Base-by-base conservation (phyloP, 352 stramenopile species). In the Phytophthora sojae region DNA sequence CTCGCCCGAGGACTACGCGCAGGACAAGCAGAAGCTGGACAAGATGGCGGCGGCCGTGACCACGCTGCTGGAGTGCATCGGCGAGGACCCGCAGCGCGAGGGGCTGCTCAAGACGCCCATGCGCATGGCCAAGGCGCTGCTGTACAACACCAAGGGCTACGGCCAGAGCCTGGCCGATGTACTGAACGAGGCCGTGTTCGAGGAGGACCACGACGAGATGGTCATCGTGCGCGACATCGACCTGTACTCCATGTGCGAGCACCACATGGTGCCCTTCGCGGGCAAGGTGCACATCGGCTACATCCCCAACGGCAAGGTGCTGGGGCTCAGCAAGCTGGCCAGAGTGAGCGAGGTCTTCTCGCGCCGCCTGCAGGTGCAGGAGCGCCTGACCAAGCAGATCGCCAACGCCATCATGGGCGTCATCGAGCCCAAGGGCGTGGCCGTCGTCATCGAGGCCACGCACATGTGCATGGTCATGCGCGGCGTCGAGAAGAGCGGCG, bases 401-500 rank as follows among this genome's bases (percentile, higher is more conserved):
- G 98, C 96, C 1, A 96, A 98, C 81, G 97, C 97, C 11, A 96
- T 99, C 59, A 98, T 98, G 85, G 91, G 98, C 62, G 95, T 96
- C 26, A 94, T 99, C 55, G 79, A 99, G 67, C 97, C 98, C 49
- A 88, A 99, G 58, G 98, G 98, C 35, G 98, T 99, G 17, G 98
- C 90, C 4, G 98, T 99, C n/a, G 96, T 99, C 61, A 95, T 99
- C 57, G 98, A 99, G 79, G 95, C 96, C 39, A 97, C 89, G 37
- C 98, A 99, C 86, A 99, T 99, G 93, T 99, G 98, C 83, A 99
- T 99, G 98, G 91, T 98, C 39, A 99, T 99, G 97, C 91, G 98
- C 32, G 98, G 98, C 50, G 98, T 99, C 4, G 94, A 99, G 77
- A 99, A 99, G 78, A 96, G 96, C 30, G 96, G 96, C 6, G 91